Conservation (phyloP, 305 asterid genomes). For the Fraxinus greggii region DNA sequence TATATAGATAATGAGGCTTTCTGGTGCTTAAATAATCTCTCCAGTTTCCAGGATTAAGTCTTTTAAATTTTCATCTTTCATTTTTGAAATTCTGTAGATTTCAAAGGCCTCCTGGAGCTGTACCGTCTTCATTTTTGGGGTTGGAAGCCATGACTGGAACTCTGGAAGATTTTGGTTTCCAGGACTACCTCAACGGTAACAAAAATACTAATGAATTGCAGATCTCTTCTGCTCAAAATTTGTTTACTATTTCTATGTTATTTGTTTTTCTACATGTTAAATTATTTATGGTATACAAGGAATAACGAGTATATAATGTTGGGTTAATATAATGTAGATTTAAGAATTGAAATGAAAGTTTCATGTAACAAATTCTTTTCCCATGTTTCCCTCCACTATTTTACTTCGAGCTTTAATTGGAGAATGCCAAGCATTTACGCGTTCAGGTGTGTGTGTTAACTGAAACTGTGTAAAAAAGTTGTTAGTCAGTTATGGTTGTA, state of each 20-base stretch:
- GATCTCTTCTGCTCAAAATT: neutral
- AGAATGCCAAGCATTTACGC: neutral
- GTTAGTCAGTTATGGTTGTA: neutral
- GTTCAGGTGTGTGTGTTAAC: neutral
- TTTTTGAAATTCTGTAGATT: slow-evolving; percentile 42
- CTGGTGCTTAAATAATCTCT: neutral
- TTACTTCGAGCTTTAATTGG: neutral
- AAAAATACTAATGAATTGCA: slow-evolving; percentile 8
- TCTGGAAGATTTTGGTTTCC: slow-evolving; percentile 79
- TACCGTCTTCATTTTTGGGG: slow-evolving; percentile 84
- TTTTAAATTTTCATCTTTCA: neutral
- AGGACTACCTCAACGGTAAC: slow-evolving; percentile 87
- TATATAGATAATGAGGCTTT: neutral
- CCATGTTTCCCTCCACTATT: neutral
- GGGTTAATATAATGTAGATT: neutral
- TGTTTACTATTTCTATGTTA: neutral
- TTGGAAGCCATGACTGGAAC: slow-evolving; percentile 76
- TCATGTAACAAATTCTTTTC: neutral
- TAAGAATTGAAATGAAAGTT: neutral
- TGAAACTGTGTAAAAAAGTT: neutral
- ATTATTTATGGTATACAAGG: neutral
- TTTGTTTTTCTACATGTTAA: neutral
- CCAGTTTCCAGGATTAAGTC: neutral
- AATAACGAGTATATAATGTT: neutral
- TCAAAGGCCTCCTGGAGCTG: slow-evolving; percentile 86